Evolutionary conservation across 2,329 filamentous ascomycete species (phyloP), one percentile per base, ranked within the genome.

Genomic region (Emergomyces orientalis): DNA sequence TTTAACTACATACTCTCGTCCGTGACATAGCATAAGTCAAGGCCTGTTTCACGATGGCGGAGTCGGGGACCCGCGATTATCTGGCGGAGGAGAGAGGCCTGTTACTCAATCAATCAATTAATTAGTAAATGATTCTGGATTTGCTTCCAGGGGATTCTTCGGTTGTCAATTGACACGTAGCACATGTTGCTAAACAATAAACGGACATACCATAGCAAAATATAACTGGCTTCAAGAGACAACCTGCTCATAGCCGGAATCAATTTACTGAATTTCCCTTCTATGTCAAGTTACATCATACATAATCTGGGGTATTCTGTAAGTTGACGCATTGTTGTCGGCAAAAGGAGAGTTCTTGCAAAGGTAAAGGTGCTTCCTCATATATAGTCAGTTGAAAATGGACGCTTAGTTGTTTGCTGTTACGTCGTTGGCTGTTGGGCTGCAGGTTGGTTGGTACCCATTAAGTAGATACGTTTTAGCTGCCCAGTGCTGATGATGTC

Each of bases 11-110:
- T 69, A 79, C 74, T 90, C 71, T 89, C 85, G 70, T 92, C 86
- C 0, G 91, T 96, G 43, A 97, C 92, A 76, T 99, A 99, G 81
- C 93, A 97, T 54, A 99, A 83, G 74, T 99, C 94, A 32, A 99
- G 82, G 6, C 89, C 89, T 8, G 93, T 88, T 79, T 97, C 93
- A 37, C 89, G 83, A 73, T 97, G 92, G 69, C 88, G 85, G 64
- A 87, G 82, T 67, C 94, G 86, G 14, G 94, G 93, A 11, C 92
- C 88, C 54, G 94, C 91, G 65, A 97, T 91, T 67, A 97, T 90
- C 74, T 96, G 90, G 69, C 93, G 89, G 68, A 97, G 83, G 65
- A 97, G 78, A 27, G 88, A 90, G 62, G 88, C 82, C 90, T 80
- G 61, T 14, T 60, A 7, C 34, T 27, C 39, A 62, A 30, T 52